Evolutionary conservation across 306 rosid genomes (phyloP).

Genomic region (Trifolium dubium): DNA sequence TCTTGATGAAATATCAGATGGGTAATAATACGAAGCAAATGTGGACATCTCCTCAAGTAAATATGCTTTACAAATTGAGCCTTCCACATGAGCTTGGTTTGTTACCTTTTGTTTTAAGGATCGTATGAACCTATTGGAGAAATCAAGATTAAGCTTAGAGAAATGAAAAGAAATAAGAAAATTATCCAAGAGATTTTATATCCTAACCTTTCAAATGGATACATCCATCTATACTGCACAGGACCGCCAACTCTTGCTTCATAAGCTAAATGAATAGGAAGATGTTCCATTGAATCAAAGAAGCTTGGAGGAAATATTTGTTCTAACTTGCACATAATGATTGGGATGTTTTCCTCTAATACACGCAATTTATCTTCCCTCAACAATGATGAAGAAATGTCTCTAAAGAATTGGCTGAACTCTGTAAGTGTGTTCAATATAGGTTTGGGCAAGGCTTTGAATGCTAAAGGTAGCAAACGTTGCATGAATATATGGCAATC

Average conservation of each 20-base stretch:
- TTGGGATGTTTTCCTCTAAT: background rate
- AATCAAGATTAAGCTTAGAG: too few relatives aligned
- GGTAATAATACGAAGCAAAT: conserved; percentile 8
- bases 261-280: background rate
- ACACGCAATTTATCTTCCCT: background rate
- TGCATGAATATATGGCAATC: background rate
- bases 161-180: too few relatives aligned
- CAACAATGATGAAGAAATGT: background rate
- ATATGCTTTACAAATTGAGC: background rate
- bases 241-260: background rate
- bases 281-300: background rate
- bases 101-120: background rate
- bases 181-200: too few relatives aligned
- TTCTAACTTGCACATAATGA: background rate
- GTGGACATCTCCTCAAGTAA: background rate
- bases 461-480: background rate
- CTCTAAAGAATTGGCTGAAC: background rate
- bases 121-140: background rate
- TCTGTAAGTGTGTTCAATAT: background rate
- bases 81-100: background rate
- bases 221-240: background rate
- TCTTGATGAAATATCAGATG: background rate
- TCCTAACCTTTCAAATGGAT: background rate
- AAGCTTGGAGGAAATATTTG: conserved; percentile 11
- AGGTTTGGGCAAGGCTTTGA: background rate